phyloP scores from a whole-genome alignment of 208 protist genomes.

The Wallacemonas collosoma region DNA sequence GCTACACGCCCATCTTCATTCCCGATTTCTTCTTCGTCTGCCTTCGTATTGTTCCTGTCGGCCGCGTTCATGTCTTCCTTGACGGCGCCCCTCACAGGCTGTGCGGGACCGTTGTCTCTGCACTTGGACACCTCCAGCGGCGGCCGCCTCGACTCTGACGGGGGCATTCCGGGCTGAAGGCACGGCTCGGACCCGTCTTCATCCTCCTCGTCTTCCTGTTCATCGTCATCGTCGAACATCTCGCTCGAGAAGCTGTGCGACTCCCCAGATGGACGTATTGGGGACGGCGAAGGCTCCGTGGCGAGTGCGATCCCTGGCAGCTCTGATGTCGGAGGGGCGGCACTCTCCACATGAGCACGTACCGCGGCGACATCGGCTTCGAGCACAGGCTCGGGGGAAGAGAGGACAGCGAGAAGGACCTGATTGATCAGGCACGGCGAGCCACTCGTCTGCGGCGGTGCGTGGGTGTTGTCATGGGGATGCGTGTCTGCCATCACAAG shows the following conservation, averaged over 20 bases:
- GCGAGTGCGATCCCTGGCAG: too few species aligned
- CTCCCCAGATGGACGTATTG: not conserved
- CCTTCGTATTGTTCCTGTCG: not conserved
- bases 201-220: not conserved
- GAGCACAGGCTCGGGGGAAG: not conserved
- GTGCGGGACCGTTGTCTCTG: not conserved
- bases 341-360: not conserved
- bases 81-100: not conserved
- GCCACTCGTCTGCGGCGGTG: not conserved
- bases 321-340: too few species aligned
- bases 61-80: too few species aligned
- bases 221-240: constrained; percentile 1
- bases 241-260: constrained; percentile 2
- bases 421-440: not conserved
- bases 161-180: not conserved
- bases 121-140: constrained; percentile 4
- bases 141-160: too few species aligned
- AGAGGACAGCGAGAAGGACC: not conserved
- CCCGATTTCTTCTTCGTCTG: not conserved
- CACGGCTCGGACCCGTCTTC: not conserved
- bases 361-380: not conserved
- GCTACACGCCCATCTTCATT: not conserved
- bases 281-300: not conserved
- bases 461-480: not conserved
- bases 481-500: not conserved